A percentile compares a stretch with the other conserved stretches of the same genome.
phyloP scores from a whole-genome alignment of 2,329 filamentous ascomycete species.

The Neonectria sp. region DNA sequence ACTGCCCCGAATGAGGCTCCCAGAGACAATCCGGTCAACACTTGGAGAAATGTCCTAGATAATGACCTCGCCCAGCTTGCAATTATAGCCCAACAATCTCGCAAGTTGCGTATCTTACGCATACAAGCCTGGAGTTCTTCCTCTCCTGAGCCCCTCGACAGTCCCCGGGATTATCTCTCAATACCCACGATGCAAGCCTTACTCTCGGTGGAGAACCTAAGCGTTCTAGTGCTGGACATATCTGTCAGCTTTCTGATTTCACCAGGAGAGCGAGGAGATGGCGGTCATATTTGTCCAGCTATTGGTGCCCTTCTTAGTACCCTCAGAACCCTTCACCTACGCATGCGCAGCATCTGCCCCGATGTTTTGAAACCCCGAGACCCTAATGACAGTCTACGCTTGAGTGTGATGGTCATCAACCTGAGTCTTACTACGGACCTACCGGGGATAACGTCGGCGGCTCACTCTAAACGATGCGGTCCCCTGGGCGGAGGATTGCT shows the following conservation, averaged over 20 bases:
- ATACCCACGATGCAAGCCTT: conserved; percentile 31
- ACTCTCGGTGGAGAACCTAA: conserved; percentile 35
- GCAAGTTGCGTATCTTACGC: conserved; percentile 26
- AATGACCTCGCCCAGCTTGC: conserved; percentile 33
- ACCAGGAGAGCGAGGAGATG: conserved; percentile 6
- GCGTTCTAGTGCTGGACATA: conserved; percentile 35
- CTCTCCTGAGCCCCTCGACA: conserved; percentile 12
- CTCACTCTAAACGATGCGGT: conserved; percentile 35
- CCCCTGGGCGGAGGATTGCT: conserved; percentile 14
- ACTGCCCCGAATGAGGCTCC: conserved; percentile 1
- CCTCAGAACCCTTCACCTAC: conserved; percentile 36
- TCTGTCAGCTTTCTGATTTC: conserved; percentile 13
- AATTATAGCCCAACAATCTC: conserved; percentile 19
- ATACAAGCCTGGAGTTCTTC: conserved; percentile 24
- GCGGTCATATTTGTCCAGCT: conserved; percentile 32
- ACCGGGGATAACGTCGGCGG: conserved; percentile 26
- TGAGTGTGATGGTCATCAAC: conserved; percentile 32
- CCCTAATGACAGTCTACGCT: conserved; percentile 13
- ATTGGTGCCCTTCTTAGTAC: conserved; percentile 34
- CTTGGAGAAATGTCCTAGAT: conserved; percentile 24
- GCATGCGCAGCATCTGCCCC: conserved; percentile 39
- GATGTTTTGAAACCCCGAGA: conserved; percentile 35
- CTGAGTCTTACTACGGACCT: conserved; percentile 27
- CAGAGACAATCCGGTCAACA: background rate
- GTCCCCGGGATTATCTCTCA: conserved; percentile 30